phyloP scores from a whole-genome alignment of 2,329 filamentous ascomycete genomes.

The Calonectria fujianensis region DNA sequence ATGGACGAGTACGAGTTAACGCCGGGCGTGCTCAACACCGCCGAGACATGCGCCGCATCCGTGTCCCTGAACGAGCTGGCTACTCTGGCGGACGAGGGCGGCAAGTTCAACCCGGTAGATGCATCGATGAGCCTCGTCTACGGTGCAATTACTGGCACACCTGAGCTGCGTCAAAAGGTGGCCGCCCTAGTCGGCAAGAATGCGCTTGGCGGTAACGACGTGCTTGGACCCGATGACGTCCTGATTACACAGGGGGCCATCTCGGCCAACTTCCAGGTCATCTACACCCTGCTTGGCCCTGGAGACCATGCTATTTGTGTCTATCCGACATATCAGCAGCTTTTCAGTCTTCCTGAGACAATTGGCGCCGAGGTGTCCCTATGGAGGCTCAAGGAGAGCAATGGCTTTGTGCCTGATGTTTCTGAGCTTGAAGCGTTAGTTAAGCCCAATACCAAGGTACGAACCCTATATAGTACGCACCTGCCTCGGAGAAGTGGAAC shows the following conservation, averaged over 20 bases:
- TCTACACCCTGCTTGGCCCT: slow-evolving; percentile 82
- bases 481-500: neutral
- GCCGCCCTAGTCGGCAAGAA: slow-evolving; percentile 77
- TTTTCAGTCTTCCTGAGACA: slow-evolving; percentile 84
- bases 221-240: slow-evolving; percentile 75
- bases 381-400: slow-evolving; percentile 81
- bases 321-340: slow-evolving; percentile 90
- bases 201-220: slow-evolving; percentile 29
- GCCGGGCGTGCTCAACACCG: slow-evolving; percentile 79
- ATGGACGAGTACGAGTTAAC: slow-evolving; percentile 77
- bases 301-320: slow-evolving; percentile 90
- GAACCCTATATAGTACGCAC: too few relatives aligned
- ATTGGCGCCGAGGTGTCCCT: slow-evolving; percentile 86
- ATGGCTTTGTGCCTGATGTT: slow-evolving; percentile 81
- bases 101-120: slow-evolving; percentile 64
- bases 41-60: slow-evolving; percentile 86
- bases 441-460: slow-evolving; percentile 81
- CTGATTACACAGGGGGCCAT: slow-evolving; percentile 89
- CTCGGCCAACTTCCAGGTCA: slow-evolving; percentile 86
- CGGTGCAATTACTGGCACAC: slow-evolving; percentile 83
- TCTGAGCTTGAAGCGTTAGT: slow-evolving; percentile 80
- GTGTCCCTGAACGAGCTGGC: slow-evolving; percentile 82
- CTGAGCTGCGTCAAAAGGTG: slow-evolving; percentile 77
- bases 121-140: slow-evolving; percentile 79
- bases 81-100: slow-evolving; percentile 74